These are phyloP conservation scores for Kwoniella europaea DNA, from an alignment of 768 basidiomycete genomes.

Conservation along the genomic window DNA sequence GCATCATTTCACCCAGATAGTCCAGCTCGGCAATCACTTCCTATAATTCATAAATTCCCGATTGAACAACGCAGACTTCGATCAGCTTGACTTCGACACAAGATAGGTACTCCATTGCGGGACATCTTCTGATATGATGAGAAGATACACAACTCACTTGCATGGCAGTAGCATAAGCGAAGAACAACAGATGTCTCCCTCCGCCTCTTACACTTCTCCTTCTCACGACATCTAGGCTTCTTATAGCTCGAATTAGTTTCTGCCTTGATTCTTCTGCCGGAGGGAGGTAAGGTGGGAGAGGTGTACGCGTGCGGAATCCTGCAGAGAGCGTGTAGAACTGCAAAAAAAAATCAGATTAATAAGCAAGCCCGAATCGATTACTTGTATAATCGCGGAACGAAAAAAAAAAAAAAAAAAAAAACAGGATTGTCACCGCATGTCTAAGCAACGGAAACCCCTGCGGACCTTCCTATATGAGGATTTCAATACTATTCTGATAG, in stretches of 20 bases:
- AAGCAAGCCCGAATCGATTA: too few species aligned
- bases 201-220: slow-evolving; percentile 79
- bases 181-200: slow-evolving; percentile 79
- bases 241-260: slow-evolving; percentile 79
- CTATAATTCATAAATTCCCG: slow-evolving; percentile 48
- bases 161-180: slow-evolving; percentile 93
- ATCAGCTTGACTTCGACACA: too few species aligned
- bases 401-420: too few species aligned
- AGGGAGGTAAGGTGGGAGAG: slow-evolving; percentile 94
- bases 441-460: too few species aligned
- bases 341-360: slow-evolving; percentile 30
- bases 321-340: slow-evolving; percentile 56
- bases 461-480: too few species aligned
- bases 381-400: too few species aligned
- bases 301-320: slow-evolving; percentile 63
- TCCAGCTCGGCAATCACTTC: slow-evolving; percentile 91
- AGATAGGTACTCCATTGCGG: too few species aligned
- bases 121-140: neutral
- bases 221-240: slow-evolving; percentile 84
- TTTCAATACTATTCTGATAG: neutral
- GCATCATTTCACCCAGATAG: slow-evolving; percentile 75
- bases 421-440: too few species aligned
- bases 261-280: slow-evolving; percentile 85
- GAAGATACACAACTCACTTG: slow-evolving; percentile 56
- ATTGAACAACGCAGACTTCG: neutral